These are phyloP conservation scores for Penstemon davidsonii DNA, from an alignment of 257 asterid species.

Conservation along the genomic window DNA sequence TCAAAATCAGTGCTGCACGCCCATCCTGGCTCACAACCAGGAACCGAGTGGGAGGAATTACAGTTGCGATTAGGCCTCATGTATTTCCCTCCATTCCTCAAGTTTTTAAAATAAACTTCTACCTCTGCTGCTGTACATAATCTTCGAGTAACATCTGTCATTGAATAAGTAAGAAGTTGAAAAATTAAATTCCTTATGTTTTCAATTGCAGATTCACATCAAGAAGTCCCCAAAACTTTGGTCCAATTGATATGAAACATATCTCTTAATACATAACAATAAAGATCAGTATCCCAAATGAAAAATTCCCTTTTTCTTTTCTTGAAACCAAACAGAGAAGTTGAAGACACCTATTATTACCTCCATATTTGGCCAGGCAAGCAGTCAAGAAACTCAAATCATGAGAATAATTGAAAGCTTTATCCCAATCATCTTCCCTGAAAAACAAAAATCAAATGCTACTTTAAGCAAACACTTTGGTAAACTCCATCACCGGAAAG, in stretches of 20 bases:
- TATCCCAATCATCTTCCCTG: constrained; percentile 73
- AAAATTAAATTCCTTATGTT: constrained; percentile 10
- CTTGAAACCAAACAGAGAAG: constrained; percentile 13
- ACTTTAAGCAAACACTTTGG: not conserved
- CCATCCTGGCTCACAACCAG: constrained; percentile 96
- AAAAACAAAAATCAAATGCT: not conserved
- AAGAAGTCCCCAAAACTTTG: not conserved
- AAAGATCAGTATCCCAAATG: not conserved
- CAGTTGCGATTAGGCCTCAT: constrained; percentile 70
- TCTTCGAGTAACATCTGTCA: constrained; percentile 57
- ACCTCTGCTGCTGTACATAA: constrained; percentile 80
- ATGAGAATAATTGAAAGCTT: constrained; percentile 61
- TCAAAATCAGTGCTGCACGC: constrained; percentile 59
- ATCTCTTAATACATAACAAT: not conserved
- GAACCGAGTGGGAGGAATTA: constrained; percentile 63
- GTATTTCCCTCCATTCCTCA: constrained; percentile 39
- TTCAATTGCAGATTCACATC: not conserved
- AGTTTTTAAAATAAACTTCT: constrained; percentile 51
- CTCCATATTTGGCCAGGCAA: constrained; percentile 60
- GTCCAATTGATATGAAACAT: constrained; percentile 22
- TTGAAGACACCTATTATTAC: constrained; percentile 24
- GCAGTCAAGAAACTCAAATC: constrained; percentile 61
- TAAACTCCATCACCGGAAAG: not conserved
- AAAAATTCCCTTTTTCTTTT: not conserved
- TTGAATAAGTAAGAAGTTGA: constrained; percentile 20